phyloP scores from a whole-genome alignment of 2,329 filamentous ascomycete genomes.

The Colletotrichum melonis region DNA sequence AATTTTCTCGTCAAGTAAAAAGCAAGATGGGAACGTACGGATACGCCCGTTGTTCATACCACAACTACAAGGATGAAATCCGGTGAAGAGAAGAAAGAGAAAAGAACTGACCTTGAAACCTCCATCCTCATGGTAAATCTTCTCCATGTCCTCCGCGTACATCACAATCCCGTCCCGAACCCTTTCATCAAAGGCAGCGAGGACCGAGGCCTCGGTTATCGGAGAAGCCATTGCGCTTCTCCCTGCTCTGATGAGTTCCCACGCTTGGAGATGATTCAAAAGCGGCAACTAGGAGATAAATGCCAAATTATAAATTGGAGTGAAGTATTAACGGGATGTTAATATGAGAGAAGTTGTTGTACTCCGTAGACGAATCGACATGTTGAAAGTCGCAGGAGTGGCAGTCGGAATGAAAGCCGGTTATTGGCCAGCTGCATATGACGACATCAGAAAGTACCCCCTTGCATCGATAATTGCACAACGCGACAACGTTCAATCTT shows the following conservation, averaged over 20 bases:
- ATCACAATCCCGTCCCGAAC: constrained; percentile 13
- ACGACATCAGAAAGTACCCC: constrained; percentile 7
- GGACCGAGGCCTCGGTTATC: constrained; percentile 17
- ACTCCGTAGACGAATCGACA: not conserved
- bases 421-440: constrained; percentile 7
- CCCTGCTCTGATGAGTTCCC: not conserved
- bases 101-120: constrained; percentile 13
- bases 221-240: not conserved
- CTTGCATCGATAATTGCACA: not conserved
- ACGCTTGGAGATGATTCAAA: not conserved
- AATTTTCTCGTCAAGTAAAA: not conserved
- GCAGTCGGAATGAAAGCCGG: not conserved
- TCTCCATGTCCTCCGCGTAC: constrained; percentile 21
- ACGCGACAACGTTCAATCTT: not conserved
- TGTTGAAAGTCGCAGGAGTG: not conserved
- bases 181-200: constrained; percentile 13
- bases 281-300: too few relatives aligned
- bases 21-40: not conserved
- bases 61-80: not conserved
- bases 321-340: too few relatives aligned
- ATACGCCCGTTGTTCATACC: too few relatives aligned
- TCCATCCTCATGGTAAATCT: constrained; percentile 12
- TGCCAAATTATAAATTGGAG: too few relatives aligned
- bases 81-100: not conserved
- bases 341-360: too few relatives aligned